Base-by-base conservation (phyloP, 192 early-diverging fungal genomes). In the Backusella mclennaniae region DNA sequence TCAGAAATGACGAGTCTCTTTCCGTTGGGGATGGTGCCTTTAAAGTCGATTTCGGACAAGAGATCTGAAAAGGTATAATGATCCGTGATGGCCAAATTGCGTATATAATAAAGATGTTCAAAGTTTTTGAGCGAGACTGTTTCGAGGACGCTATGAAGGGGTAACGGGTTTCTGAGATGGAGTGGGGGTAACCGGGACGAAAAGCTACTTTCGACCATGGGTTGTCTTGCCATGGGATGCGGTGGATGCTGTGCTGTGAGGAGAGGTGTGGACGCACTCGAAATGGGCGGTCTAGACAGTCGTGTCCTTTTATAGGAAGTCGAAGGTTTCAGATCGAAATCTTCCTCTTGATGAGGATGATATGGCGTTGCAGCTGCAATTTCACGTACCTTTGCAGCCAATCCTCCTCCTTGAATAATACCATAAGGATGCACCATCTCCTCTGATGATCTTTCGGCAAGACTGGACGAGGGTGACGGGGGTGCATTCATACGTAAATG, bases 11-110 rank as follows among this genome's bases (percentile, higher is more conserved):
- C 70, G 23, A 84, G 75, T 7, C 79, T 53, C 68, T 84, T 84
- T 6, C 82, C 82, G 6, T 66, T 74, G 17, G 82, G 82, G 53
- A 79, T 69, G 14, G 59, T 42, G 21, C 74, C 74, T 12, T 73
- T 74, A 66, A 76, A 42, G 35, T 81, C 80, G 21, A 81, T 77
- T 49, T 77, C 75, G 44, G 71, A 66, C 35, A 81, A 44, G 17
- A 77, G 53, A 71, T 81, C 76, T 66, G 76, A 26, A 66, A 81
- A 81, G 26, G 80, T 81, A 67, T 77, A 81, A 4, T 71, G 68
- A 46, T 81, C 76, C 35, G 80, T 77, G 59, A 81, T 81, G 52
- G 76, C 80, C 26, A 81, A 73, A 68, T 81, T 81, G 52, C 73
- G 72, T 71, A 81, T 73, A 73, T 79, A 81, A 66, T 73, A 74